Conservation (phyloP, 805 yeast species). For the Candida maris region DNA sequence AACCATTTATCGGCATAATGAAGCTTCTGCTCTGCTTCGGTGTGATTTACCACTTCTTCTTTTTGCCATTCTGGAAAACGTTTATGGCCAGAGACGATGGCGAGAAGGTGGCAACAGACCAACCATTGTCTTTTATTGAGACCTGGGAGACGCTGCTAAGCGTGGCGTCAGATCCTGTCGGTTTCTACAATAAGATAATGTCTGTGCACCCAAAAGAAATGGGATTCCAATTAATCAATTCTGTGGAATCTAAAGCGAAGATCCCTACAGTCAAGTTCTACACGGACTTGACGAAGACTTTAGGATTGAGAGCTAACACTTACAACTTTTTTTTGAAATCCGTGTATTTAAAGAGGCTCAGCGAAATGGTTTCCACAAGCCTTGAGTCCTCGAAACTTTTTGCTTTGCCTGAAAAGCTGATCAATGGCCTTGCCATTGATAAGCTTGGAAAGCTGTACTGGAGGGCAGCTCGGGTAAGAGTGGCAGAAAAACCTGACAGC, state of each 20-base stretch:
- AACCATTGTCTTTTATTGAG: slow-evolving; percentile 5
- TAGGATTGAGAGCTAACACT: slow-evolving; percentile 7
- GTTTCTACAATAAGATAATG: slow-evolving; percentile 10
- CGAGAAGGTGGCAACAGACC: slow-evolving; percentile 3
- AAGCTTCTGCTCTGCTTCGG: slow-evolving; percentile 22
- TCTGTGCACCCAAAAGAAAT: slow-evolving; percentile 11
- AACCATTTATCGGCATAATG: slow-evolving; percentile 27
- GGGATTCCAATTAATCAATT: slow-evolving; percentile 13
- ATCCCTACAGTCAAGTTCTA: slow-evolving; percentile 1
- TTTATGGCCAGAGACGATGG: slow-evolving; percentile 6
- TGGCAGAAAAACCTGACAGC: neutral
- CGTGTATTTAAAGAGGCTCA: slow-evolving; percentile 17
- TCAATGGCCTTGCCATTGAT: slow-evolving; percentile 11
- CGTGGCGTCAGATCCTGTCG: slow-evolving; percentile 14
- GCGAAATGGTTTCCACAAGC: slow-evolving; percentile 8
- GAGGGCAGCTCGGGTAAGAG: slow-evolving; percentile 9
- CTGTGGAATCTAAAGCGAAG: neutral
- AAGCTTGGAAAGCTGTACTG: slow-evolving; percentile 20
- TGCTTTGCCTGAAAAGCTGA: slow-evolving; percentile 5
- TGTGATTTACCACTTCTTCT: slow-evolving; percentile 19
- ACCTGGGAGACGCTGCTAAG: slow-evolving; percentile 5
- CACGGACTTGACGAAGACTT: slow-evolving; percentile 7
- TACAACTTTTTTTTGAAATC: slow-evolving; percentile 22
- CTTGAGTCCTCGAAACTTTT: slow-evolving; percentile 2
- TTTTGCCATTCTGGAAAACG: slow-evolving; percentile 14